Conservation (phyloP, 139 green algal genomes). For the Medakamo hakoo region DNA sequence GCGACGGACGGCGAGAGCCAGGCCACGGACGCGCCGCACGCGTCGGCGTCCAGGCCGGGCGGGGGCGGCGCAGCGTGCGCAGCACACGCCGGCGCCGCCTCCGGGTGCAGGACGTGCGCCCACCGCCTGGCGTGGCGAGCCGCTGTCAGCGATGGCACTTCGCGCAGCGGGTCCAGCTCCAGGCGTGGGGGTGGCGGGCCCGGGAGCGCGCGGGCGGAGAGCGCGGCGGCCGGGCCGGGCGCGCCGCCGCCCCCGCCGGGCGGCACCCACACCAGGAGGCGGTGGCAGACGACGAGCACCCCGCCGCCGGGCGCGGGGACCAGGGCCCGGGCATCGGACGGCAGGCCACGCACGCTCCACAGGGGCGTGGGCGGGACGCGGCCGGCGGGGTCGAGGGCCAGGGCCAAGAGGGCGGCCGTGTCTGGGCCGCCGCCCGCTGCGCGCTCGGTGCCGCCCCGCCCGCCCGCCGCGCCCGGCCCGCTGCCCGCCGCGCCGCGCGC, state of each 20-base stretch:
- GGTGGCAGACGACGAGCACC: not conserved
- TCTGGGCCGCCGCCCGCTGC: not conserved
- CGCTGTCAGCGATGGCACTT: not conserved
- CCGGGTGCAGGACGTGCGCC: not conserved
- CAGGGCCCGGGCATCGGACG: not conserved
- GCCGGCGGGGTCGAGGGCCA: not conserved
- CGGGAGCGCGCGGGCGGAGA: not conserved
- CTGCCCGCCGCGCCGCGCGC: no score
- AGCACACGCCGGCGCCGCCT: not conserved
- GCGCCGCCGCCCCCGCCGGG: no score
- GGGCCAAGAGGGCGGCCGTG: not conserved
- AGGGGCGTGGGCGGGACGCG: not conserved
- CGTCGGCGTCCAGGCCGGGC: not conserved
- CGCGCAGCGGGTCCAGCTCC: not conserved
- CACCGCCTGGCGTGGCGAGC: not conserved
- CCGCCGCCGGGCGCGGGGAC: no score
- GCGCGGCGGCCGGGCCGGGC: no score
- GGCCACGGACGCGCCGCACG: not conserved
- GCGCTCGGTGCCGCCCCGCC: not conserved
- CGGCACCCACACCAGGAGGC: not conserved
- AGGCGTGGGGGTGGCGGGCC: not conserved
- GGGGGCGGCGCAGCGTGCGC: no score
- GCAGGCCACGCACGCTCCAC: not conserved
- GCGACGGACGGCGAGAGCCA: not conserved
- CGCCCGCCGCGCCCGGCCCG: no score